phyloP scores from a whole-genome alignment of 331 rosid genomes.

The Malus hybrid region DNA sequence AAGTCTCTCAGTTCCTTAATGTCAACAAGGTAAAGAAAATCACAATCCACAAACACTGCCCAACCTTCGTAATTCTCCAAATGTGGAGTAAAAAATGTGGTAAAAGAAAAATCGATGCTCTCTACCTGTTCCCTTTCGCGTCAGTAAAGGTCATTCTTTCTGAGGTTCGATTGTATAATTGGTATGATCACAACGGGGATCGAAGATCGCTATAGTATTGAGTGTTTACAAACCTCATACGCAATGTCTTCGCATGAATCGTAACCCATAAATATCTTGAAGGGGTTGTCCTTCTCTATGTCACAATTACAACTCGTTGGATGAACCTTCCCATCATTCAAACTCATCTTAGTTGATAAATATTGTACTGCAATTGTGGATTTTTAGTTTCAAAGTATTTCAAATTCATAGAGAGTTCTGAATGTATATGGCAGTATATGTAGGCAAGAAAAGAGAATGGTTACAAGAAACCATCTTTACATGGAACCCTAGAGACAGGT shows the following conservation, averaged over 20 bases:
- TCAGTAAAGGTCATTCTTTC: slow-evolving; percentile 54
- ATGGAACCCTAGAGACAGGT: too few species aligned
- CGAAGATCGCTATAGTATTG: slow-evolving; percentile 56
- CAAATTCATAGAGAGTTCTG: too few species aligned
- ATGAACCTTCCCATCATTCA: neutral
- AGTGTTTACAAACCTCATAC: slow-evolving; percentile 60
- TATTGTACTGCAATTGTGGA: neutral
- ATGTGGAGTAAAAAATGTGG: slow-evolving; percentile 68
- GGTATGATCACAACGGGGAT: slow-evolving; percentile 71
- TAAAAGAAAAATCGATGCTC: slow-evolving; percentile 83
- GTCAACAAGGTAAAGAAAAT: slow-evolving; percentile 67
- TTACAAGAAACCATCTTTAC: too few species aligned
- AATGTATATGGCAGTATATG: too few species aligned
- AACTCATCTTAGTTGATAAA: neutral
- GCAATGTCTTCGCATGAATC: slow-evolving; percentile 61
- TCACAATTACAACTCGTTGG: neutral
- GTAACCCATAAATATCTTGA: slow-evolving; percentile 73
- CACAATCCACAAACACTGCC: slow-evolving; percentile 95
- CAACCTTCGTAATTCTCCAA: slow-evolving; percentile 63
- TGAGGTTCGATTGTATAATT: slow-evolving; percentile 65
- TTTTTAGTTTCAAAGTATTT: too few species aligned
- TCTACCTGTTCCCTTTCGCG: slow-evolving; percentile 73
- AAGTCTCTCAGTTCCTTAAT: slow-evolving; percentile 58
- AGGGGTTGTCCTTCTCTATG: slow-evolving; percentile 22
- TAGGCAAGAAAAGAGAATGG: too few species aligned